Conservation (phyloP, 2,329 filamentous ascomycete species). For the Arthrobotrys sinensis region DNA sequence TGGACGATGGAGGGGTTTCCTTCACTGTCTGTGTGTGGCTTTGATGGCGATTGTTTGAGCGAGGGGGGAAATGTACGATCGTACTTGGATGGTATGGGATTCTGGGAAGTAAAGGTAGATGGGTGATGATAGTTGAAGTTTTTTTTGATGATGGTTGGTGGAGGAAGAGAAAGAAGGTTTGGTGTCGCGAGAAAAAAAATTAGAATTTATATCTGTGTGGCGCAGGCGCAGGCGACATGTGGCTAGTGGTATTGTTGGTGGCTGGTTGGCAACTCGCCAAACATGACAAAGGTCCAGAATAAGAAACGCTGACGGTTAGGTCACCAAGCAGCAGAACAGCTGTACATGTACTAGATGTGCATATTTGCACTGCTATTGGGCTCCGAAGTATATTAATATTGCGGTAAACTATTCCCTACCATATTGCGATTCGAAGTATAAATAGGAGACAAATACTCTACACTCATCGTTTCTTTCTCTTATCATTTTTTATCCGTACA, state of each 20-base stretch:
- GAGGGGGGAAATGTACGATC: constrained; percentile 76
- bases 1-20: constrained; percentile 68
- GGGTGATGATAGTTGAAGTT: constrained; percentile 33
- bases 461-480: too few species aligned
- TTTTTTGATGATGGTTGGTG: constrained; percentile 30
- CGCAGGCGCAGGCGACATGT: constrained; percentile 1
- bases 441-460: not conserved
- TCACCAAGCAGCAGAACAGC: not conserved
- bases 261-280: constrained; percentile 19
- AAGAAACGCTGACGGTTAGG: too few species aligned
- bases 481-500: too few species aligned
- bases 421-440: not conserved
- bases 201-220: constrained; percentile 28
- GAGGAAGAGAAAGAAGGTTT: constrained; percentile 16
- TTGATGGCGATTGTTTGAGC: constrained; percentile 99
- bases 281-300: too few species aligned
- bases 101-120: constrained; percentile 9
- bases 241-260: constrained; percentile 34
- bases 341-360: not conserved
- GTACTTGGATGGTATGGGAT: constrained; percentile 4
- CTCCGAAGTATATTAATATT: not conserved
- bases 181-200: constrained; percentile 19
- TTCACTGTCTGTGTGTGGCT: constrained; percentile 92
- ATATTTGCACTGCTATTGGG: not conserved
- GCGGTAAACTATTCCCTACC: not conserved